Conservation (phyloP, 2,329 filamentous ascomycete genomes). For the Zelopaecilomyces penicillatus region DNA sequence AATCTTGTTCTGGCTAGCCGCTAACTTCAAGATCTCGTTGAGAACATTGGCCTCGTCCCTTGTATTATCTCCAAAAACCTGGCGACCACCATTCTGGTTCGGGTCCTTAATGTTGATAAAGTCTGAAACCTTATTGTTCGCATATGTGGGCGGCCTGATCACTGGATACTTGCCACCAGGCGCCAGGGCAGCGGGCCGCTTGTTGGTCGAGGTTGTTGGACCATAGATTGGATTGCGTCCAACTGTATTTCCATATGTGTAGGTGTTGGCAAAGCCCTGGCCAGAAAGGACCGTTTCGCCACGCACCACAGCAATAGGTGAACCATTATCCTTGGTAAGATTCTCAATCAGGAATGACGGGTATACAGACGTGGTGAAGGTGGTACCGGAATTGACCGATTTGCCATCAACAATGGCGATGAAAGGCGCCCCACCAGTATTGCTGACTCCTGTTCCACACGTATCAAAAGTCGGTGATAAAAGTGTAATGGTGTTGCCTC, state of each 20-base stretch:
- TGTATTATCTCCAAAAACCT: slow-evolving; percentile 29
- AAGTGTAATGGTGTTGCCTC: slow-evolving; percentile 31
- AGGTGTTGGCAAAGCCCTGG: slow-evolving; percentile 28
- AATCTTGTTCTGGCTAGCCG: slow-evolving; percentile 22
- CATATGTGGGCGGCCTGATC: slow-evolving; percentile 31
- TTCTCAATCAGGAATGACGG: slow-evolving; percentile 37
- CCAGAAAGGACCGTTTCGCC: slow-evolving; percentile 22
- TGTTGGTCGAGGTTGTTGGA: slow-evolving; percentile 20
- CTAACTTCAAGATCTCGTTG: slow-evolving; percentile 29
- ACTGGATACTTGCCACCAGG: slow-evolving; percentile 29
- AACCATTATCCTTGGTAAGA: slow-evolving; percentile 30
- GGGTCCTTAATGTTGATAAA: slow-evolving; percentile 31
- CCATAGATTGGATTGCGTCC: slow-evolving; percentile 31
- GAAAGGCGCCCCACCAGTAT: slow-evolving; percentile 30
- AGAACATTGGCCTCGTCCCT: slow-evolving; percentile 29
- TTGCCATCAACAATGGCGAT: slow-evolving; percentile 32
- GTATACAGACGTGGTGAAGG: slow-evolving; percentile 26
- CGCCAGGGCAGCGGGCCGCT: slow-evolving; percentile 26
- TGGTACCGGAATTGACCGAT: slow-evolving; percentile 33
- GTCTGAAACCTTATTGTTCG: slow-evolving; percentile 19
- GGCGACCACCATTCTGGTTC: slow-evolving; percentile 18
- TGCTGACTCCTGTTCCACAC: slow-evolving; percentile 27
- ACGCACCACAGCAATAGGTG: slow-evolving; percentile 25
- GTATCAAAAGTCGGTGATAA: slow-evolving; percentile 32
- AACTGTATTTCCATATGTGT: slow-evolving; percentile 35